Evolutionary conservation across 2,329 filamentous ascomycete species (phyloP).

Genomic region (Bipolaris sorokiniana): DNA sequence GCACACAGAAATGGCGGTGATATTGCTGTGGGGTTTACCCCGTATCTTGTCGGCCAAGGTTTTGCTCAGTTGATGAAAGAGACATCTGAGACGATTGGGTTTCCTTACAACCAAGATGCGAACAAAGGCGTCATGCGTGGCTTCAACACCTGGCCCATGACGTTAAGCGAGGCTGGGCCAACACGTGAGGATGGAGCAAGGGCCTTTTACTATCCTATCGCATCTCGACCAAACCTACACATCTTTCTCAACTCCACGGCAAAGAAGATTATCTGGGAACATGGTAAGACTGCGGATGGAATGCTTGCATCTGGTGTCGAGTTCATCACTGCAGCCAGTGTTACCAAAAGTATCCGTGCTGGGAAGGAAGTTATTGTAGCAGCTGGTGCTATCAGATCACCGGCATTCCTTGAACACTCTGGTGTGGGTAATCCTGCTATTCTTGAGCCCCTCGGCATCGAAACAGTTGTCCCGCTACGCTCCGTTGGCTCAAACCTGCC

Average conservation of each 20-base stretch:
- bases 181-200: constrained; percentile 56
- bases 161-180: constrained; percentile 47
- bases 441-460: constrained; percentile 30
- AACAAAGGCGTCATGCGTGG: constrained; percentile 56
- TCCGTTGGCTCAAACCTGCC: constrained; percentile 45
- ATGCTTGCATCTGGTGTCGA: constrained; percentile 35
- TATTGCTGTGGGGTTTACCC: constrained; percentile 39
- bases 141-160: constrained; percentile 52
- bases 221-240: constrained; percentile 50
- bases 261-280: constrained; percentile 50
- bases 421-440: constrained; percentile 46
- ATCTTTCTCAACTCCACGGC: constrained; percentile 53
- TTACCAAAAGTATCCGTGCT: constrained; percentile 24
- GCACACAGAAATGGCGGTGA: constrained; percentile 33
- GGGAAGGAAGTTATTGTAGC: constrained; percentile 45
- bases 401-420: constrained; percentile 45
- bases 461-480: constrained; percentile 28
- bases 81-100: constrained; percentile 44
- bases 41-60: constrained; percentile 32
- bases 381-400: constrained; percentile 44
- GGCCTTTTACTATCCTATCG: constrained; percentile 56
- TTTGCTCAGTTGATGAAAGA: constrained; percentile 44
- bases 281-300: background rate
- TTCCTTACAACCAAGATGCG: constrained; percentile 51
- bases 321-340: constrained; percentile 26